These are phyloP conservation scores for Crithidia fasciculata DNA, from an alignment of 208 protist species.

Conservation along the genomic window DNA sequence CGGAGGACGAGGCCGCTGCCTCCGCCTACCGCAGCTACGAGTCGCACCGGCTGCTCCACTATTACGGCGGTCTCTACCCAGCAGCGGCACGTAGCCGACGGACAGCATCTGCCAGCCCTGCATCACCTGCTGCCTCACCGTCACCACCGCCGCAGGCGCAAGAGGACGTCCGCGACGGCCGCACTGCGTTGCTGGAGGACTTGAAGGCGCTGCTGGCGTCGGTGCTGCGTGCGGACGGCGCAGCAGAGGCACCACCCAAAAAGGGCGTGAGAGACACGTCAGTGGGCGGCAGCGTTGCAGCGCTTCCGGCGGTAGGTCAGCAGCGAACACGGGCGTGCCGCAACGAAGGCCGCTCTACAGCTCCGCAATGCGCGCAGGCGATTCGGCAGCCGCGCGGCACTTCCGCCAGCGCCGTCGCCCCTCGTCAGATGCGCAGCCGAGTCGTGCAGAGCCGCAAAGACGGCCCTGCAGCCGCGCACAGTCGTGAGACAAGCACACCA, in stretches of 20 bases:
- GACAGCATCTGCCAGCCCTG: too few species aligned
- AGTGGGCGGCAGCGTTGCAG: too few species aligned
- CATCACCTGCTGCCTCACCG: not conserved
- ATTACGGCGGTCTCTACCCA: conserved; percentile 35
- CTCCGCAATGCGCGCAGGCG: too few species aligned
- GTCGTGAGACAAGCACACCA: not conserved
- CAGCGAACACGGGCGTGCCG: not conserved
- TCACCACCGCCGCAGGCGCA: not conserved
- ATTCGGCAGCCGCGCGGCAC: not conserved
- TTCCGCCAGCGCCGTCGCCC: not conserved
- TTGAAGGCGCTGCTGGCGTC: not conserved
- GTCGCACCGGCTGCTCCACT: conserved; percentile 24
- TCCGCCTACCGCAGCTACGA: conserved; percentile 18
- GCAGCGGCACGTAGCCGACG: not conserved
- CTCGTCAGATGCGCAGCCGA: conserved; percentile 16
- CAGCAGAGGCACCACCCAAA: not conserved
- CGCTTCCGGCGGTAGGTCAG: too few species aligned
- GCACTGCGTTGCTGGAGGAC: not conserved
- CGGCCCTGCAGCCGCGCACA: not conserved
- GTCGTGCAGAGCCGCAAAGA: conserved; percentile 18
- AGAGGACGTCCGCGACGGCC: not conserved
- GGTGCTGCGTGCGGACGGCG: not conserved
- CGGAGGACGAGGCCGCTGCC: conserved; percentile 13
- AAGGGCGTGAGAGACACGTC: not conserved
- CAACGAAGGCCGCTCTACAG: not conserved